Evolutionary conservation across 2,329 filamentous ascomycete genomes (phyloP).

Genomic region (Alternaria viburni): DNA sequence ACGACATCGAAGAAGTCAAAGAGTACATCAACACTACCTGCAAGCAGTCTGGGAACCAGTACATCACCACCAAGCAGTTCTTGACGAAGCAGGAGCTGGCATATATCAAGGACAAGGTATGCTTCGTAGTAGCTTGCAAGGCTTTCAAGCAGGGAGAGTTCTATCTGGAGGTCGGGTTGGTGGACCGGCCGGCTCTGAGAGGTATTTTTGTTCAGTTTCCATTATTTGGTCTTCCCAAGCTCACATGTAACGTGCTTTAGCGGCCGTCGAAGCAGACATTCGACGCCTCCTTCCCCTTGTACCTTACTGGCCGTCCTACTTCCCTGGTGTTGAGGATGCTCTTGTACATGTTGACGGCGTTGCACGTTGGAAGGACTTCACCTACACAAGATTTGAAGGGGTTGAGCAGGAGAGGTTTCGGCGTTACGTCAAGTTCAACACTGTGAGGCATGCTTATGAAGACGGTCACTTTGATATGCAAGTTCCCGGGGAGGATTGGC

Average conservation of each 20-base stretch:
- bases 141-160: constrained; percentile 16
- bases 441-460: constrained; percentile 4
- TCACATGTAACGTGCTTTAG: not conserved
- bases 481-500: not conserved
- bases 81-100: not conserved
- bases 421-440: not conserved
- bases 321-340: not conserved
- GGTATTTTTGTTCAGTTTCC: not conserved
- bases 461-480: constrained; percentile 3
- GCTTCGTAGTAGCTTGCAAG: constrained; percentile 10
- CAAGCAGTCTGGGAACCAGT: not conserved
- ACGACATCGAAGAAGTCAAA: constrained; percentile 12
- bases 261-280: not conserved
- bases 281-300: not conserved
- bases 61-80: not conserved
- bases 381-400: not conserved
- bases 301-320: not conserved
- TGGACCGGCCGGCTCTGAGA: not conserved
- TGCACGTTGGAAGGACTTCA: not conserved
- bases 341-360: not conserved
- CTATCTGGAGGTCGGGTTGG: constrained; percentile 4
- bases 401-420: constrained; percentile 5
- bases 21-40: not conserved
- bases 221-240: not conserved
- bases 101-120: constrained; percentile 8